phyloP scores from a whole-genome alignment of 2,329 filamentous ascomycete genomes.

The Akanthomyces lecanii region DNA sequence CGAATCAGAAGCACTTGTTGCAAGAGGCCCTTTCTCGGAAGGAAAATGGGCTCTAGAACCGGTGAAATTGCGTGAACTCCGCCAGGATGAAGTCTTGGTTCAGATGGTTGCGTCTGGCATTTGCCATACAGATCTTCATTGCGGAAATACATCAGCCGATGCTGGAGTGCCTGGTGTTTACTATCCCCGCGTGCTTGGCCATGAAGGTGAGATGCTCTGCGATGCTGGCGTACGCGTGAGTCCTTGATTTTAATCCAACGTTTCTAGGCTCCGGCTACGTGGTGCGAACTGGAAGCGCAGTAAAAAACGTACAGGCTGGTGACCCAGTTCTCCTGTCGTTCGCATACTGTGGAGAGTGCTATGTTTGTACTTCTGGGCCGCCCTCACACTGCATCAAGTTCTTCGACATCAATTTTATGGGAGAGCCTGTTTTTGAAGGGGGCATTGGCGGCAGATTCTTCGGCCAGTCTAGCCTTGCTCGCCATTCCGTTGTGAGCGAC shows the following conservation, averaged over 20 bases:
- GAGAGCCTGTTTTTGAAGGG: conserved; percentile 21
- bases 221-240: not conserved
- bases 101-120: conserved; percentile 51
- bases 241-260: not conserved
- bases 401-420: conserved; percentile 44
- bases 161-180: conserved; percentile 19
- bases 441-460: conserved; percentile 28
- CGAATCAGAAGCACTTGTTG: conserved; percentile 28
- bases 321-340: conserved; percentile 51
- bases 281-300: conserved; percentile 36
- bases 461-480: conserved; percentile 32
- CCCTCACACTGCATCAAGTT: conserved; percentile 47
- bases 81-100: conserved; percentile 46
- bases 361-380: conserved; percentile 42
- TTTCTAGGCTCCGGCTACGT: conserved; percentile 43
- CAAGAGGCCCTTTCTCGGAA: conserved; percentile 29
- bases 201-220: conserved; percentile 42
- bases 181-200: conserved; percentile 40
- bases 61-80: conserved; percentile 26
- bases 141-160: conserved; percentile 32
- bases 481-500: conserved; percentile 29
- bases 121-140: conserved; percentile 51
- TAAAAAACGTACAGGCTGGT: conserved; percentile 44
- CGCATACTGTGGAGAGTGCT: conserved; percentile 36
- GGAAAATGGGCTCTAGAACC: conserved; percentile 31